These are phyloP conservation scores for Phytopythium aichiense DNA, from an alignment of 352 stramenopile species.

Conservation along the genomic window DNA sequence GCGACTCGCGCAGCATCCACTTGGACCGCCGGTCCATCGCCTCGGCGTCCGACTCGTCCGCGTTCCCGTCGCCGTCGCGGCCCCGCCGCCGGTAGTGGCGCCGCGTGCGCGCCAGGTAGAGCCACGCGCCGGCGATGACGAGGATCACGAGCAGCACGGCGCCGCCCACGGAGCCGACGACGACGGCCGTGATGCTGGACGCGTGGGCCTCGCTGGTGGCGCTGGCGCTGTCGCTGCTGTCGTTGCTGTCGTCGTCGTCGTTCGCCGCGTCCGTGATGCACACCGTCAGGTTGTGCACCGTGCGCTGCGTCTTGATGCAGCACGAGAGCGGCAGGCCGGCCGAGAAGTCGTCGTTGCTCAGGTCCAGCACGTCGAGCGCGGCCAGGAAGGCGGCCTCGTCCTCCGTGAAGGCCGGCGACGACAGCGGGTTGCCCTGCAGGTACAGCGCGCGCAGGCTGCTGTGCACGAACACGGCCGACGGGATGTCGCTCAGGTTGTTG, in stretches of 20 bases:
- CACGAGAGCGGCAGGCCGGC: conserved; percentile 10
- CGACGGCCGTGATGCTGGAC: conserved; percentile 16
- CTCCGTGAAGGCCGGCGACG: conserved; percentile 38
- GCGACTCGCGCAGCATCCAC: conserved; percentile 19
- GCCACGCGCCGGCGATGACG: conserved; percentile 15
- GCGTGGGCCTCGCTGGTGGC: neutral
- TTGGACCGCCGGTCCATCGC: neutral
- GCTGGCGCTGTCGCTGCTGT: conserved; percentile 9
- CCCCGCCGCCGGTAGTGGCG: neutral
- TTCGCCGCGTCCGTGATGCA: conserved; percentile 22
- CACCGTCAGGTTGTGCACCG: conserved; percentile 22
- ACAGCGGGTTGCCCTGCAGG: conserved; percentile 39
- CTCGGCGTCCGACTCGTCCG: conserved; percentile 6
- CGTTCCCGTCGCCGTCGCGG: neutral
- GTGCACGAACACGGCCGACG: conserved; percentile 42
- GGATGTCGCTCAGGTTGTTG: conserved; percentile 55
- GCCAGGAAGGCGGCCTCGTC: conserved; percentile 21
- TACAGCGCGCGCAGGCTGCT: conserved; percentile 34
- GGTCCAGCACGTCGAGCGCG: conserved; percentile 26
- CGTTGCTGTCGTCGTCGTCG: conserved; percentile 10
- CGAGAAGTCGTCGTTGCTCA: conserved; percentile 30
- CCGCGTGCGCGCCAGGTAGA: conserved; percentile 11
- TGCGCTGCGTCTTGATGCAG: conserved; percentile 19
- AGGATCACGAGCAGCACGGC: conserved; percentile 27
- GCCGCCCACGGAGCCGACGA: conserved; percentile 33